Evolutionary conservation across 306 rosid species (phyloP).

Genomic region (Erythrophleum fordii): DNA sequence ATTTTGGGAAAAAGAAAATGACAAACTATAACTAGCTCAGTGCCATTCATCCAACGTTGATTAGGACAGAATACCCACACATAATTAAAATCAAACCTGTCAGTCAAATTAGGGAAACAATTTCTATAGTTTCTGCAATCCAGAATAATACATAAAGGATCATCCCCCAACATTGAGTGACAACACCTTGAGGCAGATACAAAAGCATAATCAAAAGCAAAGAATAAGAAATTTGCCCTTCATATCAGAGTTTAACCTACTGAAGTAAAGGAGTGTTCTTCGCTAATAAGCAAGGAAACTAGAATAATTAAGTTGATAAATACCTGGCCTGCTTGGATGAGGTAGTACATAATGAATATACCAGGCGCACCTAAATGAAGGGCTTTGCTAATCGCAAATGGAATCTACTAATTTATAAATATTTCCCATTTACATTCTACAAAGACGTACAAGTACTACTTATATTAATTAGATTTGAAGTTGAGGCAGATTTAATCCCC

Average conservation of each 20-base stretch:
- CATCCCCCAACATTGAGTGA: not conserved
- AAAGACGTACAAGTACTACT: conserved; percentile 17
- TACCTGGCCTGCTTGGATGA: conserved; percentile 35
- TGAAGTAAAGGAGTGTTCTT: conserved; percentile 18
- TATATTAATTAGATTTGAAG: not conserved
- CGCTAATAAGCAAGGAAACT: conserved; percentile 7
- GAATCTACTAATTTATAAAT: conserved; percentile 8
- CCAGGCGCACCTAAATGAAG: conserved; percentile 36
- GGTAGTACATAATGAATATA: conserved; percentile 2
- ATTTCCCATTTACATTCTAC: conserved; percentile 41
- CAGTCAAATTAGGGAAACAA: not conserved
- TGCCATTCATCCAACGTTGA: conserved; percentile 17
- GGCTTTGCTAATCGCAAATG: conserved; percentile 32
- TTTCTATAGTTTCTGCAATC: conserved; percentile 8
- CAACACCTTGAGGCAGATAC: not conserved
- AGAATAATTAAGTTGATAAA: conserved; percentile 25
- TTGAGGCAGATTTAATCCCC: conserved; percentile 39
- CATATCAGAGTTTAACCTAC: conserved; percentile 32
- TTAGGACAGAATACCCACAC: conserved; percentile 1
- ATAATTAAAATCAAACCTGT: not conserved
- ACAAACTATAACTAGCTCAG: not conserved
- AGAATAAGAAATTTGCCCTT: not conserved
- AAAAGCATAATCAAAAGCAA: conserved; percentile 10
- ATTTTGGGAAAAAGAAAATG: conserved; percentile 1
- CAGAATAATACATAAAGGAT: conserved; percentile 15